These are phyloP conservation scores for Domatiomyces catenatus DNA, from an alignment of 2,329 filamentous ascomycete species.

Conservation along the genomic window DNA sequence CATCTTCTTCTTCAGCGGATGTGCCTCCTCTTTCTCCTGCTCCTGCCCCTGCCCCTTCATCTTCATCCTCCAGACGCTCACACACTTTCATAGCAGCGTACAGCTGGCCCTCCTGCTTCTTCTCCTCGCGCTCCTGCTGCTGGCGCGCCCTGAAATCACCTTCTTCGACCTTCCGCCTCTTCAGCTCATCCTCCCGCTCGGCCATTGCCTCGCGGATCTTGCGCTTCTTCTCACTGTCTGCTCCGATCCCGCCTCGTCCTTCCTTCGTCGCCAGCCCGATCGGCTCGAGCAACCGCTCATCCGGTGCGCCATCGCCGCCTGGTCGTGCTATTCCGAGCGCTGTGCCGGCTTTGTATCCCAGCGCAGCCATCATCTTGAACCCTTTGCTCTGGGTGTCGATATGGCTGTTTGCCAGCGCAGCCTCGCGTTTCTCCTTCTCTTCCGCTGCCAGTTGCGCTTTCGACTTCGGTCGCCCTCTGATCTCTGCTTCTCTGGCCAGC, in stretches of 20 bases:
- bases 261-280: slow-evolving; percentile 64
- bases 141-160: slow-evolving; percentile 60
- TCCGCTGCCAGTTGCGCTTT: slow-evolving; percentile 70
- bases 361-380: slow-evolving; percentile 88
- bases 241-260: slow-evolving; percentile 65
- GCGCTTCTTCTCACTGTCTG: slow-evolving; percentile 70
- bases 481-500: slow-evolving; percentile 46
- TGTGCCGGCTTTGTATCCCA: slow-evolving; percentile 70
- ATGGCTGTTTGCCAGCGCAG: slow-evolving; percentile 58
- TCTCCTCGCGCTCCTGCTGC: slow-evolving; percentile 53
- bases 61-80: slow-evolving; percentile 50
- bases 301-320: slow-evolving; percentile 15
- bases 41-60: slow-evolving; percentile 13
- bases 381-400: slow-evolving; percentile 61
- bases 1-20: slow-evolving; percentile 2
- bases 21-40: slow-evolving; percentile 12
- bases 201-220: slow-evolving; percentile 51
- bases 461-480: slow-evolving; percentile 49
- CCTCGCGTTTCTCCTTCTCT: slow-evolving; percentile 56
- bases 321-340: slow-evolving; percentile 51
- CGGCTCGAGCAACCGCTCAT: slow-evolving; percentile 47
- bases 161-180: slow-evolving; percentile 49
- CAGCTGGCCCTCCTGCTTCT: slow-evolving; percentile 52
- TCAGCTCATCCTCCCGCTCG: slow-evolving; percentile 34
- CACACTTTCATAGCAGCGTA: slow-evolving; percentile 68